Evolutionary conservation across 2,329 filamentous ascomycete genomes (phyloP).

Genomic region (Tolypocladium pustulatum): DNA sequence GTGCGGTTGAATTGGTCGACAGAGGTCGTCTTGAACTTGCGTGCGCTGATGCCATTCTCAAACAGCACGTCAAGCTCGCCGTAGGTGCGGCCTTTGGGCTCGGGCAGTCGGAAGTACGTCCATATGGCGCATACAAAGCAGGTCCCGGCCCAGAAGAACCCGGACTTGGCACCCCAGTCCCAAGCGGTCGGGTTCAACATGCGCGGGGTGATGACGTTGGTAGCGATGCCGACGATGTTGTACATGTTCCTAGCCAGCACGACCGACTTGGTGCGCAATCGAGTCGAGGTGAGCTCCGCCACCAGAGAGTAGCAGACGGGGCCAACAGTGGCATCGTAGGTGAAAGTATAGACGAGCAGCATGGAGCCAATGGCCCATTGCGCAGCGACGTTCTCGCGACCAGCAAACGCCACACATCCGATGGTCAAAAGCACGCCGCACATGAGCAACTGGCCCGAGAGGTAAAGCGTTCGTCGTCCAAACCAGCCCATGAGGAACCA

Average conservation of each 20-base stretch:
- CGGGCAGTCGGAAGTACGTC: slow-evolving; percentile 41
- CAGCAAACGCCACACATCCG: slow-evolving; percentile 44
- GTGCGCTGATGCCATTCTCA: slow-evolving; percentile 29
- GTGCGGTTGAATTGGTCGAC: slow-evolving; percentile 16
- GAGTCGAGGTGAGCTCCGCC: slow-evolving; percentile 35
- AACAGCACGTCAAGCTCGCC: slow-evolving; percentile 48
- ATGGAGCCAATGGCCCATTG: slow-evolving; percentile 38
- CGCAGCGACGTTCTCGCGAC: slow-evolving; percentile 32
- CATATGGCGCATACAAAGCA: slow-evolving; percentile 35
- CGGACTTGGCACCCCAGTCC: slow-evolving; percentile 37
- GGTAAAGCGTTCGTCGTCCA: slow-evolving; percentile 34
- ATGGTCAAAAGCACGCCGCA: slow-evolving; percentile 28
- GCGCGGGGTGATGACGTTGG: slow-evolving; percentile 33
- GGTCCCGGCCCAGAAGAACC: slow-evolving; percentile 33
- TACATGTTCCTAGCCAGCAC: slow-evolving; percentile 35
- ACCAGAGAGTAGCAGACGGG: slow-evolving; percentile 77
- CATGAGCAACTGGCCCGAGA: slow-evolving; percentile 38
- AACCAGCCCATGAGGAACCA: slow-evolving; percentile 33
- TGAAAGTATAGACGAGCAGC: slow-evolving; percentile 31
- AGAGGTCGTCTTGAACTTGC: slow-evolving; percentile 26
- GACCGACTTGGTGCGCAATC: slow-evolving; percentile 34
- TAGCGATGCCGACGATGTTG: slow-evolving; percentile 36
- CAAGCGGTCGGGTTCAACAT: slow-evolving; percentile 36
- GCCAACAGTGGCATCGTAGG: slow-evolving; percentile 27
- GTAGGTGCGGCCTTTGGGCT: slow-evolving; percentile 42